Evolutionary conservation across 768 basidiomycete species (phyloP).

Genomic region (Macrolepiota fuliginosa): DNA sequence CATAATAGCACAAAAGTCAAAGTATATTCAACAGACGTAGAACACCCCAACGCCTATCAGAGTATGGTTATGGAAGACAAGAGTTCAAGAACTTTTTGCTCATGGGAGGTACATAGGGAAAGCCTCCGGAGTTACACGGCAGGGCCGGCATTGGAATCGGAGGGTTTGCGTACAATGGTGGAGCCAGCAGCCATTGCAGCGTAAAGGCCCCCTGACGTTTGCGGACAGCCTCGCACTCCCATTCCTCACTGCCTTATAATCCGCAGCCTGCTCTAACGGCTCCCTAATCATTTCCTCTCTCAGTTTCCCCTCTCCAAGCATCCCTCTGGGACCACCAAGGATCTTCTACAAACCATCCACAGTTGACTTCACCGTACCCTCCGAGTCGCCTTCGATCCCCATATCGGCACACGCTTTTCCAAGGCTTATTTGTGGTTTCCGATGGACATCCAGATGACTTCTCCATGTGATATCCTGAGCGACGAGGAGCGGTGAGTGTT

Average conservation of each 20-base stretch:
- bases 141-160: no score
- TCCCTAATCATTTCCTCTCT: constrained; percentile 52
- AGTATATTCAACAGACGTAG: no score
- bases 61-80: no score
- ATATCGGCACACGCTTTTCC: constrained; percentile 54
- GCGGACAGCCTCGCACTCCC: constrained; percentile 19
- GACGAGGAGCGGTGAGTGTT: constrained; percentile 59
- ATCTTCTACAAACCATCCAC: constrained; percentile 44
- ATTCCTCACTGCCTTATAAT: constrained; percentile 30
- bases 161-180: no score
- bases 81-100: no score
- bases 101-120: no score
- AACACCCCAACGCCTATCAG: no score
- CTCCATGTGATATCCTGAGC: constrained; percentile 61
- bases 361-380: constrained; percentile 54
- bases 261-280: constrained; percentile 45
- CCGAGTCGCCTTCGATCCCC: constrained; percentile 40
- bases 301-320: constrained; percentile 55
- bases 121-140: no score
- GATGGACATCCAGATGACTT: constrained; percentile 82
- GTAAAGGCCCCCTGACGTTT: no score
- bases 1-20: no score
- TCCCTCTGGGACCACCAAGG: constrained; percentile 24
- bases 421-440: constrained; percentile 57
- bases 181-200: no score